These are phyloP conservation scores for Pyricularia pennisetigena DNA, from an alignment of 2,329 filamentous ascomycete species.

Conservation along the genomic window DNA sequence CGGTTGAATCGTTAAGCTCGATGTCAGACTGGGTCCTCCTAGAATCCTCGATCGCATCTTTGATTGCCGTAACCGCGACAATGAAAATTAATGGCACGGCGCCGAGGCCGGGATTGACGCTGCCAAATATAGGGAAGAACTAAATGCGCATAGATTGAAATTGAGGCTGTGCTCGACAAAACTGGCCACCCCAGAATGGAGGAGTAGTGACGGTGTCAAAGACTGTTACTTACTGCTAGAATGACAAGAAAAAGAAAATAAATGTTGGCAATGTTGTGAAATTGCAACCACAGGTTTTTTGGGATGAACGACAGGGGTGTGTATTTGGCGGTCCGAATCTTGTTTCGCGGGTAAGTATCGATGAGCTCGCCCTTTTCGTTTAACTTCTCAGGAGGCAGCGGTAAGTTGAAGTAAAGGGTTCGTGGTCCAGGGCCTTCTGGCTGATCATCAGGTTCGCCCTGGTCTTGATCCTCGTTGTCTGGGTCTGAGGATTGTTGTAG, in stretches of 20 bases:
- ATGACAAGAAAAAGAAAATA: slow-evolving; percentile 98
- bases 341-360: slow-evolving; percentile 73
- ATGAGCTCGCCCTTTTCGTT: slow-evolving; percentile 73
- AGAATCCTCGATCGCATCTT: slow-evolving; percentile 94
- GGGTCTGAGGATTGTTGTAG: slow-evolving; percentile 12
- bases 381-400: slow-evolving; percentile 62
- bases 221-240: slow-evolving; percentile 61
- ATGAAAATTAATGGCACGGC: slow-evolving; percentile 91
- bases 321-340: slow-evolving; percentile 96
- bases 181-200: not conserved
- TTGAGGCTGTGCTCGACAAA: not conserved
- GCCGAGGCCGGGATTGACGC: slow-evolving; percentile 78
- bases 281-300: slow-evolving; percentile 96
- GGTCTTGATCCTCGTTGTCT: slow-evolving; percentile 17
- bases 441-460: slow-evolving; percentile 23
- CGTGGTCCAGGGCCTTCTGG: slow-evolving; percentile 36
- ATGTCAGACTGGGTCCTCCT: slow-evolving; percentile 83
- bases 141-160: slow-evolving; percentile 25
- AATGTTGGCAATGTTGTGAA: slow-evolving; percentile 96
- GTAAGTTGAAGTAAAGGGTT: slow-evolving; percentile 76
- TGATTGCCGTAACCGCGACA: slow-evolving; percentile 76
- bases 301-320: slow-evolving; percentile 90
- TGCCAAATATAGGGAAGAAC: slow-evolving; percentile 96
- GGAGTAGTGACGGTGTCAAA: not conserved
- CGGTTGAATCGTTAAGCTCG: slow-evolving; percentile 90